Evolutionary conservation across 1,284 basidiomycete genomes (phyloP), one percentile per base, ranked within the genome.

Genomic region (Somion occarium): DNA sequence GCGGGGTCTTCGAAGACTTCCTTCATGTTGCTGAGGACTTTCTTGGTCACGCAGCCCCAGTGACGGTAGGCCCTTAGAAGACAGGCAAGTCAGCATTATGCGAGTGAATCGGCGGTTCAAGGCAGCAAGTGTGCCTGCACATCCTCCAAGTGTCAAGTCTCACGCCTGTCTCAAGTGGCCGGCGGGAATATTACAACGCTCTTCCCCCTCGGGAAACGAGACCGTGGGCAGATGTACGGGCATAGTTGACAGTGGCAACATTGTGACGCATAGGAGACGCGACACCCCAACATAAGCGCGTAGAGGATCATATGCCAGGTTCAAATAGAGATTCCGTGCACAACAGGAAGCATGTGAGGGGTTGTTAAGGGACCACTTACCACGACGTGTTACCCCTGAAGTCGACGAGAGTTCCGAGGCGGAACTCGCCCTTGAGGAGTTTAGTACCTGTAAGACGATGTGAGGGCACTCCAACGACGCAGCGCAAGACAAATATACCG

Each of bases 361-460:
- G n/a, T n/a, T n/a, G n/a, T n/a, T n/a, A n/a, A n/a, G n/a, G n/a
- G n/a, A 20, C 11, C 24, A 34, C 30, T 34, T 34, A 34, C 30
- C 30, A 34, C 15, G 66, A 75, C 1, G 82, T 82, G 58, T 81
- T 78, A 48, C 89, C 93, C 56, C 71, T 73, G 61, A 93, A 75
- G 56, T 93, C 90, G 49, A 92, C 83, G 50, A 91, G 61, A n/a
- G 79, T 77, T 24, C 91, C 93, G 30, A 92, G 64, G 22, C 92
- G 78, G 38, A 96, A 65, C 38, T 76, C 72, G 51, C 83, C 89
- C 69, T 95, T 95, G 3, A 53, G 61, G 56, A 96, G 88, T 44
- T 76, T 61, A 20, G 83, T 89, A 42, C 91, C 91, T 80, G 64
- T 27, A 37, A 50, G 37, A 52, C 53, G 41, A 51, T 30, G 60